Evolutionary conservation across 1,139 yeast species (phyloP), one percentile per base, ranked within the genome.

Genomic region (Meyerozyma sp.): DNA sequence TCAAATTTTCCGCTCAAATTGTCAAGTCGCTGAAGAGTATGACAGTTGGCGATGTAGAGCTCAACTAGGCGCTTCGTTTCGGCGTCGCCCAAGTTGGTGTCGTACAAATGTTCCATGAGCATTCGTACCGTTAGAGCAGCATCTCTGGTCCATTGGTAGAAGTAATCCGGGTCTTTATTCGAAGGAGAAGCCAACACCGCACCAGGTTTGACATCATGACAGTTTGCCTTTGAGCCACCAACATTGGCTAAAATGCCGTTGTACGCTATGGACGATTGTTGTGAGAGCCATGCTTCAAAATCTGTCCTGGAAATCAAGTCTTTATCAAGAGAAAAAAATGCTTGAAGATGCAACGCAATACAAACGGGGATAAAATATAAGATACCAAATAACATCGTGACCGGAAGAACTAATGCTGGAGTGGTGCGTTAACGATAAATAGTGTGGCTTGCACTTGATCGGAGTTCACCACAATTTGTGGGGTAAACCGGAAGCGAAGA

Each of bases 121-220:
- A 94, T 74, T 47, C 81, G 77, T 42, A 88, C 75, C 1, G 95
- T 84, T 41, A 91, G 77, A 0, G 97, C 96, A 29, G 91, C 81
- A 59, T 91, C 98, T 55, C 98, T 74, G 2, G 81, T 76, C 98
- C 98, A 91, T 56, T 87, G 95, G 57, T 78, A 91, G 54, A 78
- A 90, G 60, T 91, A 91, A 62, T 91, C 75, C 0, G 98, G 98
- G 20, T 69, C 50, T 0, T 43, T 5, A 44, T 61, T 75, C 0
- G 95, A 87, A 3, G 96, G 95, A 8, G 95, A 83, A 1, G 98
- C 98, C 48, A 91, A 72, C 4, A 89, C 84, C 3, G 79, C 88
- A 25, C 97, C 97, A 8, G 69, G 64, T 1, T 71, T 58, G 1
- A 84, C 84, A 38, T 70, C 75, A 2, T 58, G 58, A 1, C 59